Evolutionary conservation across 768 basidiomycete species (phyloP).

Genomic region (Tubosaeta brunneosetosa): DNA sequence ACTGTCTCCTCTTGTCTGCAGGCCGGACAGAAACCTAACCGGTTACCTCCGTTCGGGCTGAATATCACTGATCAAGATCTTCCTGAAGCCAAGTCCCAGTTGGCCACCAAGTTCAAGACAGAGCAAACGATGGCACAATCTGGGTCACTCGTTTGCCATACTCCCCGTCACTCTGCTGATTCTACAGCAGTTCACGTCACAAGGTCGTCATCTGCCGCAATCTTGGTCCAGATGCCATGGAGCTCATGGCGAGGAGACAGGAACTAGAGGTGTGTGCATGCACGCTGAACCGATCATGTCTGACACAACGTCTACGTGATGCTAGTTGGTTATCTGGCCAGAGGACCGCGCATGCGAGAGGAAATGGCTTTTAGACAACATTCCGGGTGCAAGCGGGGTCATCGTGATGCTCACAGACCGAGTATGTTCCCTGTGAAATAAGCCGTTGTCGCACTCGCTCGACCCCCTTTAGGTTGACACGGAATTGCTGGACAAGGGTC

Average conservation of each 20-base stretch:
- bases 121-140: slow-evolving; percentile 19
- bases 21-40: too few relatives aligned
- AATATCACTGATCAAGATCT: neutral
- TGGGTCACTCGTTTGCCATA: slow-evolving; percentile 23
- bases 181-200: slow-evolving; percentile 16
- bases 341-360: slow-evolving; percentile 55
- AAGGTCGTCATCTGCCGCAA: slow-evolving; percentile 57
- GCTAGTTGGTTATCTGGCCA: slow-evolving; percentile 46
- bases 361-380: slow-evolving; percentile 70
- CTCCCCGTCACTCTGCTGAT: slow-evolving; percentile 24
- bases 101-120: neutral
- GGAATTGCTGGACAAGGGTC: slow-evolving; percentile 49
- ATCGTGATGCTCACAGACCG: slow-evolving; percentile 69
- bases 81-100: neutral
- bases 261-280: slow-evolving; percentile 48
- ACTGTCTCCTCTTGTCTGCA: too few relatives aligned
- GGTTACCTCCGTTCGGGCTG: neutral
- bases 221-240: slow-evolving; percentile 63
- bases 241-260: slow-evolving; percentile 41
- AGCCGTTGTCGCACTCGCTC: neutral
- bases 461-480: slow-evolving; percentile 52
- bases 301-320: too few relatives aligned
- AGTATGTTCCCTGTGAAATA: slow-evolving; percentile 34
- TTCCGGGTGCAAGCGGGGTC: slow-evolving; percentile 58
- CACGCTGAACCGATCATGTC: neutral